A percentile compares a stretch with the other conserved stretches of the same genome.
These are phyloP conservation scores for Tylopilus rubrobrunneus DNA, from an alignment of 768 basidiomycete species.

Conservation along the genomic window DNA sequence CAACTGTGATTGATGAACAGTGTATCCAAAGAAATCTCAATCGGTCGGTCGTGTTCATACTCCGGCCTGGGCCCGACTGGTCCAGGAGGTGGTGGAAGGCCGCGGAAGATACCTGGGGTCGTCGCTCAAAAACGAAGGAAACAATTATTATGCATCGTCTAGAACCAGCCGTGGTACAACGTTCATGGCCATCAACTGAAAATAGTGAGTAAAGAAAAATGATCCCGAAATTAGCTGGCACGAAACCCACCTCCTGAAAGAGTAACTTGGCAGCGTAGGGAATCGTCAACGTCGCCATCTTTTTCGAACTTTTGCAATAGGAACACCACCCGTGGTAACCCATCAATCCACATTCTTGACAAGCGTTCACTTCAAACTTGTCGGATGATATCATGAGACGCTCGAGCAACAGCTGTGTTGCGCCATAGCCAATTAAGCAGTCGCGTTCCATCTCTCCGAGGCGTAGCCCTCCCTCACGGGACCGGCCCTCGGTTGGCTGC, in stretches of 20 bases:
- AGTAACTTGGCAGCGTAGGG: constrained; percentile 94
- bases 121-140: background rate
- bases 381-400: constrained; percentile 99
- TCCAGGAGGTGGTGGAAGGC: background rate
- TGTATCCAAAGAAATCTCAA: background rate
- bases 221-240: background rate
- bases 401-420: constrained; percentile 92
- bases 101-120: background rate
- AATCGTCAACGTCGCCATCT: constrained; percentile 92
- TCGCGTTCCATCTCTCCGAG: constrained; percentile 99
- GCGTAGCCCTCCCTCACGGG: constrained; percentile 94
- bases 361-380: constrained; percentile 96
- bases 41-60: background rate
- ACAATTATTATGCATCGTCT: constrained; percentile 58
- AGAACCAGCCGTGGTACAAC: constrained; percentile 86
- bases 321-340: constrained; percentile 95
- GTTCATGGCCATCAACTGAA: constrained; percentile 94
- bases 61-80: constrained; percentile 1
- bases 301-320: constrained; percentile 97
- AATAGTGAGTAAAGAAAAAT: background rate
- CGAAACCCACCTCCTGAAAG: constrained; percentile 73
- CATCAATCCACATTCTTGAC: constrained; percentile 90
- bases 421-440: constrained; percentile 97
- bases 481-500: constrained; percentile 97
- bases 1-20: background rate